Percentiles rank a stretch among this genome's conserved stretches.
phyloP scores from a whole-genome alignment of 768 basidiomycete species.

The Daedaleopsis nitida region DNA sequence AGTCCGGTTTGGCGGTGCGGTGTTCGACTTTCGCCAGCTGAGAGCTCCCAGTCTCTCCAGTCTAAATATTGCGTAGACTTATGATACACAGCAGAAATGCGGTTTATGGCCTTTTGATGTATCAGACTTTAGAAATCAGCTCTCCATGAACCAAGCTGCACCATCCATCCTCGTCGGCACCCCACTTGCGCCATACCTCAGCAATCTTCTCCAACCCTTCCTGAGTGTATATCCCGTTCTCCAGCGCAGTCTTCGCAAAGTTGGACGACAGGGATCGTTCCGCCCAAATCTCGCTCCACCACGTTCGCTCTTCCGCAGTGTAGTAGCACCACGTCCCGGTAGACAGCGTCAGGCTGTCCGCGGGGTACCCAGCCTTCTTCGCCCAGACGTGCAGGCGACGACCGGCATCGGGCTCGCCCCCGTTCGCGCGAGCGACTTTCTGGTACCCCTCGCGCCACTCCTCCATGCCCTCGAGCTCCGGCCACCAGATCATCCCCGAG shows the following conservation, averaged over 20 bases:
- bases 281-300: constrained; percentile 43
- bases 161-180: constrained; percentile 22
- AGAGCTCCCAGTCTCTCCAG: too few species aligned
- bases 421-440: constrained; percentile 33
- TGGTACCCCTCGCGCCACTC: constrained; percentile 36
- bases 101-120: too few species aligned
- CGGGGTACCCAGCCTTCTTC: constrained; percentile 37
- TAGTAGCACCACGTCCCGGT: constrained; percentile 41
- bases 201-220: constrained; percentile 12
- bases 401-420: constrained; percentile 43
- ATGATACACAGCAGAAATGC: too few species aligned
- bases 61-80: too few species aligned
- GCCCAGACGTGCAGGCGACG: constrained; percentile 41
- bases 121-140: constrained; percentile 11
- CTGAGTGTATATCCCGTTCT: constrained; percentile 18
- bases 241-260: constrained; percentile 35
- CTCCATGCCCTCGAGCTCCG: constrained; percentile 34
- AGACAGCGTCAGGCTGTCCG: constrained; percentile 30
- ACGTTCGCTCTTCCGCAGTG: constrained; percentile 37
- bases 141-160: constrained; percentile 20
- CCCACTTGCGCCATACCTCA: constrained; percentile 18
- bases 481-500: constrained; percentile 36
- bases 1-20: too few species aligned
- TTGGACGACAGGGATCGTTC: constrained; percentile 37
- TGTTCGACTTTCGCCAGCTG: too few species aligned